phyloP scores from a whole-genome alignment of 139 green algal species.

The Yamagishiella unicocca region DNA sequence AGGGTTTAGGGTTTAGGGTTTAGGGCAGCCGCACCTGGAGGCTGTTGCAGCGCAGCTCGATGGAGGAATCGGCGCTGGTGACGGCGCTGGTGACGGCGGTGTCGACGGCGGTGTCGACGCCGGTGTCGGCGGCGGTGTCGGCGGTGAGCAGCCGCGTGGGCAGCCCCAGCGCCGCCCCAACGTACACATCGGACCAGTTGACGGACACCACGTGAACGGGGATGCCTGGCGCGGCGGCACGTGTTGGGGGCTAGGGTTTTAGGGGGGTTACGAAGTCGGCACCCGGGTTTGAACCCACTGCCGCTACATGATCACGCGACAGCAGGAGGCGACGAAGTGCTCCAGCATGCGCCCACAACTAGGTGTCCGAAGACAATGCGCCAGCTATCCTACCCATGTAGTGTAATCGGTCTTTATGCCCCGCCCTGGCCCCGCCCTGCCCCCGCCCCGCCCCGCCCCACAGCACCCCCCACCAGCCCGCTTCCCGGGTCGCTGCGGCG shows the following conservation, averaged over 20 bases:
- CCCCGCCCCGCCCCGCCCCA: too few relatives aligned
- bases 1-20: neutral
- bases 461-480: neutral
- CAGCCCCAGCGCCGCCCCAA: conserved; percentile 66
- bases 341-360: too few relatives aligned
- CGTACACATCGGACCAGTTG: conserved; percentile 79
- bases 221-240: conserved; percentile 37
- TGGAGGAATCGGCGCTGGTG: neutral
- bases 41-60: conserved; percentile 24
- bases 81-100: neutral
- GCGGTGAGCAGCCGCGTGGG: neutral
- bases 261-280: too few relatives aligned
- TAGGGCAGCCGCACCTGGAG: neutral
- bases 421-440: too few relatives aligned
- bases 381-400: too few relatives aligned
- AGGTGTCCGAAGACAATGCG: too few relatives aligned
- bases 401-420: too few relatives aligned
- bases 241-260: neutral
- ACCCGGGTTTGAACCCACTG: too few relatives aligned
- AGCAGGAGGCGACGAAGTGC: too few relatives aligned
- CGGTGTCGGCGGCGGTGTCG: conserved; percentile 32
- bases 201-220: conserved; percentile 79
- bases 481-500: conserved; percentile 46
- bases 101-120: neutral
- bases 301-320: too few relatives aligned